phyloP scores from a whole-genome alignment of 495 filamentous ascomycete species.

The Talaromyces wortmannii region DNA sequence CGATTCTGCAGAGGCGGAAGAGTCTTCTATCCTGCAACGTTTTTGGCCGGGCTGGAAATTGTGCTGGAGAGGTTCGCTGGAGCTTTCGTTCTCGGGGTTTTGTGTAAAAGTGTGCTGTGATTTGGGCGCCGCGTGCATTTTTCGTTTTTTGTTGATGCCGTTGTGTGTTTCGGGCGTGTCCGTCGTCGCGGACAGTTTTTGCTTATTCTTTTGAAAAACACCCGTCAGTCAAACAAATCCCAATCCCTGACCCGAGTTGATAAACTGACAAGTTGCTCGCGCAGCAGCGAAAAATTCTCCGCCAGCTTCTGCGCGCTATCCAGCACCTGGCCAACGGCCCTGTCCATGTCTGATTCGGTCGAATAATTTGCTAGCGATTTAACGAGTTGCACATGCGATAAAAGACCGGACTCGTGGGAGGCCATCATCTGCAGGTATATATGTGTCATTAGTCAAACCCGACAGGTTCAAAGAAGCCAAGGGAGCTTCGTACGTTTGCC shows the following conservation, averaged over 20 bases:
- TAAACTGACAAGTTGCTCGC: conserved; percentile 26
- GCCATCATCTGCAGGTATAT: background rate
- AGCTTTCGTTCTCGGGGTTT: too few species aligned
- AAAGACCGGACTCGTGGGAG: conserved; percentile 22
- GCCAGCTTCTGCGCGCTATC: conserved; percentile 29
- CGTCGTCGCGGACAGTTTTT: too few species aligned
- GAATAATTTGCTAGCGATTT: conserved; percentile 13
- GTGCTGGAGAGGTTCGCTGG: too few species aligned
- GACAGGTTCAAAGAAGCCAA: background rate
- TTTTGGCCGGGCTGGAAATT: too few species aligned
- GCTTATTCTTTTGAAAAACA: too few species aligned
- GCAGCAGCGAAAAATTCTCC: conserved; percentile 24
- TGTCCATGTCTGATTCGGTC: conserved; percentile 7
- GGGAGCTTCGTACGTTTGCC: background rate
- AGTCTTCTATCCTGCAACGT: too few species aligned
- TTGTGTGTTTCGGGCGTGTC: too few species aligned
- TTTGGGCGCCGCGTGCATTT: too few species aligned
- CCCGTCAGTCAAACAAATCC: too few species aligned
- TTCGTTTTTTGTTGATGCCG: too few species aligned
- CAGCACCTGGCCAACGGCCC: conserved; percentile 25
- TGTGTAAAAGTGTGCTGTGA: too few species aligned
- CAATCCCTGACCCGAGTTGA: background rate
- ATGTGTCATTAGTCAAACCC: background rate
- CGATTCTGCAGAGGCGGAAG: too few species aligned
- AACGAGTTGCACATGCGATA: conserved; percentile 28